Percentiles rank a stretch among this genome's conserved stretches.
phyloP scores from a whole-genome alignment of 1,139 yeast genomes.

The Saccharomyces hybrid region DNA sequence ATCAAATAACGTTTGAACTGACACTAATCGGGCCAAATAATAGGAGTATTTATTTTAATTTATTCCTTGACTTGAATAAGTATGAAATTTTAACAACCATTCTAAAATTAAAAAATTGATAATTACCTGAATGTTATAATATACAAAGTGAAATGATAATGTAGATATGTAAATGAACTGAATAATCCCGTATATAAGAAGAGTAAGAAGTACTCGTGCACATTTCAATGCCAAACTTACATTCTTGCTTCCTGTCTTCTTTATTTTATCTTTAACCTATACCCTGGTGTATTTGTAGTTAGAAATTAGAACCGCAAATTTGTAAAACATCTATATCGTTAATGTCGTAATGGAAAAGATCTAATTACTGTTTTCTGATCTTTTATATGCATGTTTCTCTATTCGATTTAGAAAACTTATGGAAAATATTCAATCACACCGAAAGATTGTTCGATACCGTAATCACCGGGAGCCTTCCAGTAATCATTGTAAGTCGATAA shows the following conservation, averaged over 20 bases:
- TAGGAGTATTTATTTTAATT: no score
- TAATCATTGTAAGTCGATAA: slow-evolving; percentile 70
- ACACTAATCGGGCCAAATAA: no score
- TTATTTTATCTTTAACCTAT: not conserved
- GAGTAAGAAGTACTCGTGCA: not conserved
- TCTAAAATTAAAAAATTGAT: not conserved
- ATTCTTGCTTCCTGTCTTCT: not conserved
- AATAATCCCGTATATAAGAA: not conserved
- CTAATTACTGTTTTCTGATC: not conserved
- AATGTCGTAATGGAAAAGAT: not conserved
- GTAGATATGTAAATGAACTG: not conserved
- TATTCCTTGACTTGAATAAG: no score
- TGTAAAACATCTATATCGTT: not conserved
- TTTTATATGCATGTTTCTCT: not conserved
- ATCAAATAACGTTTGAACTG: no score
- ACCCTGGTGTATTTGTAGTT: not conserved
- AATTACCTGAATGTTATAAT: not conserved
- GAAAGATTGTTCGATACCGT: slow-evolving; percentile 79
- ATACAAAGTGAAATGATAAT: not conserved
- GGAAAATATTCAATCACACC: slow-evolving; percentile 52
- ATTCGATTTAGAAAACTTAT: slow-evolving; percentile 6
- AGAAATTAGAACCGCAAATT: not conserved
- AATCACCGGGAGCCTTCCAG: slow-evolving; percentile 85
- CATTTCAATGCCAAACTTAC: not conserved
- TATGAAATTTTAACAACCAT: not conserved